A percentile compares a stretch with the other conserved stretches of the same genome.
Evolutionary conservation across 129 eudicot species (phyloP).

Genomic region (Deinandra increscens): DNA sequence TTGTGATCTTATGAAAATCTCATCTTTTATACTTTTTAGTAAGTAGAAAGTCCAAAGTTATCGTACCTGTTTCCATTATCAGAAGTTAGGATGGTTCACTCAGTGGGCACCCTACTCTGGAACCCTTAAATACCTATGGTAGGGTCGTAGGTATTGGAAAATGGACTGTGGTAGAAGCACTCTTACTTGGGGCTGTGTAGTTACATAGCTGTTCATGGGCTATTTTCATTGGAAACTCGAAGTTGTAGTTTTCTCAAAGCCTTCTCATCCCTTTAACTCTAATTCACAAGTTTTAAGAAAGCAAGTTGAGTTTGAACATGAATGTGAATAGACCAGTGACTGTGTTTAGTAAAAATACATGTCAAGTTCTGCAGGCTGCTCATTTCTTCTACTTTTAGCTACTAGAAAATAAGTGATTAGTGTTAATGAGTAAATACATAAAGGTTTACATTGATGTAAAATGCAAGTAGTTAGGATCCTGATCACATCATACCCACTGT

Average conservation of each 20-base stretch:
- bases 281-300: no score
- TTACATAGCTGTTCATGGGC: background rate
- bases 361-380: background rate
- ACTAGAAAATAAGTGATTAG: background rate
- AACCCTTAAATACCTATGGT: background rate
- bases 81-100: background rate
- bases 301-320: no score
- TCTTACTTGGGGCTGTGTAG: background rate
- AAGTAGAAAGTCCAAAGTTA: background rate
- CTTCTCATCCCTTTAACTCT: background rate
- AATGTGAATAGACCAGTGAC: background rate
- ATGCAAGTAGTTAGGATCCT: background rate
- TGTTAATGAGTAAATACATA: background rate
- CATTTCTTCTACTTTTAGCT: background rate
- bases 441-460: no score
- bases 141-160: no score
- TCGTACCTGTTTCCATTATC: background rate
- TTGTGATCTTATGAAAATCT: background rate
- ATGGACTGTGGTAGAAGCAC: background rate
- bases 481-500: background rate
- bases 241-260: background rate
- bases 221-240: no score
- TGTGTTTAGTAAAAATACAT: background rate
- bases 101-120: background rate
- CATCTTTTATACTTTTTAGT: background rate